These are phyloP conservation scores for Pyricularia pennisetigena DNA, from an alignment of 2,329 filamentous ascomycete species.

Conservation along the genomic window DNA sequence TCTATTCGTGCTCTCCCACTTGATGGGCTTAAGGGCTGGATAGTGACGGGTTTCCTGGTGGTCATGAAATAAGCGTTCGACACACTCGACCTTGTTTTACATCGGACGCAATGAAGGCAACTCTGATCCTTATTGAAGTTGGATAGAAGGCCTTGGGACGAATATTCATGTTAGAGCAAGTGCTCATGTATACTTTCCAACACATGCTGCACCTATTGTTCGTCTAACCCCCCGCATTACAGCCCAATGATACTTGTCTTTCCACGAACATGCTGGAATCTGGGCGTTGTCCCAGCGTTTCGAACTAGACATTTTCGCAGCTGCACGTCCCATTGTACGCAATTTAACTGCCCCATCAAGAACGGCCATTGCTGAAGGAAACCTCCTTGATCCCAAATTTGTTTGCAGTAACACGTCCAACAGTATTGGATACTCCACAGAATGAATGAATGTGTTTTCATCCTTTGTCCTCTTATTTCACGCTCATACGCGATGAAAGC, in stretches of 20 bases:
- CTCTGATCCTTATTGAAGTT: conserved; percentile 62
- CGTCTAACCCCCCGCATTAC: too few relatives aligned
- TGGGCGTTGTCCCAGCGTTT: neutral
- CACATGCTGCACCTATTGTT: too few relatives aligned
- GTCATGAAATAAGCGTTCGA: conserved; percentile 98
- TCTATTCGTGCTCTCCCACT: conserved; percentile 69
- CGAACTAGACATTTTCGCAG: neutral
- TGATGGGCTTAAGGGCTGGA: conserved; percentile 81
- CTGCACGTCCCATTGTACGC: neutral
- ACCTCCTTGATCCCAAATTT: neutral
- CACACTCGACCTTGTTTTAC: conserved; percentile 95
- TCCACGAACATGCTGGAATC: neutral
- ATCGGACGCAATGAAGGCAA: conserved; percentile 96
- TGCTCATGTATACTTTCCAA: neutral
- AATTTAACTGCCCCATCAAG: neutral
- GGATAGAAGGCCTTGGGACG: conserved; percentile 14
- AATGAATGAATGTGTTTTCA: too few relatives aligned
- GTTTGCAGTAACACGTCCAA: neutral
- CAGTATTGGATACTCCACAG: too few relatives aligned
- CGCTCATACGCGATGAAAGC: too few relatives aligned
- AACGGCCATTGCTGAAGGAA: neutral
- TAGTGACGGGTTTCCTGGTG: conserved; percentile 51
- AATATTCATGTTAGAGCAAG: neutral
- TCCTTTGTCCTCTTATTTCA: too few relatives aligned
- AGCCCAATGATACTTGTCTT: neutral